Conservation (phyloP, 2,329 filamentous ascomycete species). For the Mollisiaceae sp. region DNA sequence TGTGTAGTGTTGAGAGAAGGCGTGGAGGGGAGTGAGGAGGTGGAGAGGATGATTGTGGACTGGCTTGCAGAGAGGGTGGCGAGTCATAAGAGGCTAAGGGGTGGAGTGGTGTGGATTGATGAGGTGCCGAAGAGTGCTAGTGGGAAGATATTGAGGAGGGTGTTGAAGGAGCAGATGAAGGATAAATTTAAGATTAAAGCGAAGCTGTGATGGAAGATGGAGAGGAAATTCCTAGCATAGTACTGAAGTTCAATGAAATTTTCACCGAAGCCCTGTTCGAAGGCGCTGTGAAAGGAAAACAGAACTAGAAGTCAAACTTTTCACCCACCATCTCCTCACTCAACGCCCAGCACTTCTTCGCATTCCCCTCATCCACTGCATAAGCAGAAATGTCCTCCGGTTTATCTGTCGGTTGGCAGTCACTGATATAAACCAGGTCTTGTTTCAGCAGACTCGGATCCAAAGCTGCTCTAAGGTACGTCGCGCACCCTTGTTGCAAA, state of each 20-base stretch:
- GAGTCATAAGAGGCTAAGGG: conserved; percentile 70
- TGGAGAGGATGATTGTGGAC: conserved; percentile 53
- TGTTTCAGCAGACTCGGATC: conserved; percentile 42
- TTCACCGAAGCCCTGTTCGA: neutral
- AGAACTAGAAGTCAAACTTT: conserved; percentile 40
- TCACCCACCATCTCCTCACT: conserved; percentile 52
- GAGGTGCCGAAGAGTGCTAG: conserved; percentile 71
- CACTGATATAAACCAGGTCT: conserved; percentile 18
- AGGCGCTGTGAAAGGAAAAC: neutral
- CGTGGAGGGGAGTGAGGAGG: conserved; percentile 32
- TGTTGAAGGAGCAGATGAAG: conserved; percentile 48
- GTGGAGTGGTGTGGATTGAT: conserved; percentile 69
- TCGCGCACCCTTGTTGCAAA: conserved; percentile 33
- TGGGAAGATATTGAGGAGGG: conserved; percentile 56
- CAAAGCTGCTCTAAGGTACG: conserved; percentile 46
- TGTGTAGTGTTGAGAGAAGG: conserved; percentile 56
- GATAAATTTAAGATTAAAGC: conserved; percentile 8
- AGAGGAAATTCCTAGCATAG: neutral
- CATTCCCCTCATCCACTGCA: conserved; percentile 19
- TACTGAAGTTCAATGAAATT: neutral
- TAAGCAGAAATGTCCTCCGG: conserved; percentile 7
- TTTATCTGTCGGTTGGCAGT: conserved; percentile 17
- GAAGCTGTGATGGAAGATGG: neutral
- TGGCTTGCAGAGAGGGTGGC: conserved; percentile 66
- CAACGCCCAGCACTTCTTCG: conserved; percentile 48